These are phyloP conservation scores for Neurospora terricola DNA, from an alignment of 495 filamentous ascomycete species.

Conservation along the genomic window DNA sequence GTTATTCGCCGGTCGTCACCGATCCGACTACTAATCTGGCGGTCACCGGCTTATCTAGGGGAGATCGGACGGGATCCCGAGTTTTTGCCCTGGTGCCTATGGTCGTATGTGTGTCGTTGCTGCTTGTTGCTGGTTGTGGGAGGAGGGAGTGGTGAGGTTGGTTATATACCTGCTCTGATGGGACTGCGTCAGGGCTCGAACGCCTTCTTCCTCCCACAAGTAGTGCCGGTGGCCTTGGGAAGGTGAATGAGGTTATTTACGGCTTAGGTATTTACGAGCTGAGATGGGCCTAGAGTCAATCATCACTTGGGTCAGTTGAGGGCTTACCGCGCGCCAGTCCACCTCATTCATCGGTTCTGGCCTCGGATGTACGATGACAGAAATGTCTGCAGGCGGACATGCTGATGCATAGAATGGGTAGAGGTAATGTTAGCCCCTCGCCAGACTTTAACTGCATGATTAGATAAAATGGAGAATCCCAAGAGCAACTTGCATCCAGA, in stretches of 20 bases:
- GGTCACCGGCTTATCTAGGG: constrained; percentile 30
- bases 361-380: not conserved
- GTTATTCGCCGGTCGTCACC: constrained; percentile 28
- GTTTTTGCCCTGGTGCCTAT: not conserved
- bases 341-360: not conserved
- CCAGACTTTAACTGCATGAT: not conserved
- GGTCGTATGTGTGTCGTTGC: not conserved
- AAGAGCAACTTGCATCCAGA: not conserved
- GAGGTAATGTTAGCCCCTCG: not conserved
- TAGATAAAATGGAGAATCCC: not conserved
- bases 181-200: too few relatives aligned
- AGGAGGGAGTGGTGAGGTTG: not conserved
- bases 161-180: not conserved
- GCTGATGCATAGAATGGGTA: not conserved
- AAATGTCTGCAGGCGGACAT: not conserved
- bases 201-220: too few relatives aligned
- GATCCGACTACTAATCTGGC: constrained; percentile 37
- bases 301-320: not conserved
- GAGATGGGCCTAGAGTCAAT: too few relatives aligned
- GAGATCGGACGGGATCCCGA: constrained; percentile 43
- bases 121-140: not conserved
- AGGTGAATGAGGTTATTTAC: too few relatives aligned
- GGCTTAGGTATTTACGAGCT: too few relatives aligned
- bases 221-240: too few relatives aligned
- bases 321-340: not conserved